Base-by-base conservation (phyloP, 805 yeast species). In the Isabelozyma rhagii region DNA sequence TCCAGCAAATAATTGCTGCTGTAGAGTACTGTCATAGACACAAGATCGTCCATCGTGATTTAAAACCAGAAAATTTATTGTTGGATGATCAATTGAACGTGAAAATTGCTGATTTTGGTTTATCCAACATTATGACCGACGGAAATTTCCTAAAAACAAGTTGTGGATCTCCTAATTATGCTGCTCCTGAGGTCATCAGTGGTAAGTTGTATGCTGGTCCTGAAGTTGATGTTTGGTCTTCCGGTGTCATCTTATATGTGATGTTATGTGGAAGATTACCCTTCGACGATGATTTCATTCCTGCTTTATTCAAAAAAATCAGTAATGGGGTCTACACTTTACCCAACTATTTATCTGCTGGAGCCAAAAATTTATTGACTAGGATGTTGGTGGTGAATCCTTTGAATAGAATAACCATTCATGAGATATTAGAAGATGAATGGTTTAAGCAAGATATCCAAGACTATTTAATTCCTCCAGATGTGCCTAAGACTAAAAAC, bases 121-220 rank as follows among this genome's bases (percentile, higher is more conserved):
- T 92, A 44, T 87, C 96, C 27, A 92, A 92, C 66, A 91, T 92
- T 57, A 92, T 92, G 98, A 93, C 97, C 14, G 98, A 92, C 69
- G 98, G 98, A 52, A 92, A 92, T 67, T 92, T 92, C 66, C 77
- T 92, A 62, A 93, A 92, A 64, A 92, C 98, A 2, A 84, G 92
- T 58, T 93, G 98, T 72, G 98, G 98, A 4, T 87, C 96, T 7
- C 98, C 98, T 49, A 93, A 93, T 64, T 92, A 92, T 67, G 97
- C 98, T 5, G 97, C 98, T 0, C 98, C 98, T 1, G 98, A 92
- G 69, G 97, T 92, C 28, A 92, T 92, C 50, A 83, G 92, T 53
- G 97, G 97, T 36, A 90, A 93, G 65, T 77, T 93, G 47, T 93
- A 92, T 60, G 98, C 97, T 2, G 98, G 98, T 8, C 97, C 98